Percentiles rank a stretch among this genome's conserved stretches.
Evolutionary conservation across 225 moss, liverwort and hornwort genomes (phyloP).

Genomic region (Neckera pumila): DNA sequence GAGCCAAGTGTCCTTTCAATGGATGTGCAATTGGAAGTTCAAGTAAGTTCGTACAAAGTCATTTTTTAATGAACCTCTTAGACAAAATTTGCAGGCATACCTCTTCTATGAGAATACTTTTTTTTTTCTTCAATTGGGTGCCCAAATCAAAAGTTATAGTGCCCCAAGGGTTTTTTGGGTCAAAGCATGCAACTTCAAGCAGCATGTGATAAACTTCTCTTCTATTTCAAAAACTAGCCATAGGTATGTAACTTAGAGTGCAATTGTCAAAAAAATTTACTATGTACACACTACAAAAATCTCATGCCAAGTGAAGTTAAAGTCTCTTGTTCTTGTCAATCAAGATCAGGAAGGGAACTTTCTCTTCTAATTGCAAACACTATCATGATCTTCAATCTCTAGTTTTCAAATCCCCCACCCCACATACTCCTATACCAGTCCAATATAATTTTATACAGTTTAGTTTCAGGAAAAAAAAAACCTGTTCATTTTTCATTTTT

Average conservation of each 20-base stretch:
- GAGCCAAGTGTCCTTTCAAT: background rate
- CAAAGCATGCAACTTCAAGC: background rate
- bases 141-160: background rate
- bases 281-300: rapidly evolving
- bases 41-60: background rate
- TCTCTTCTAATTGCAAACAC: background rate
- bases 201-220: rapidly evolving
- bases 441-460: background rate
- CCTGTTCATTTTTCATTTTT: no score
- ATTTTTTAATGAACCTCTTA: background rate
- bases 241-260: background rate
- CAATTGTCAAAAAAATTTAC: background rate
- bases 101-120: no score
- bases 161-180: rapidly evolving
- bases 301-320: rapidly evolving
- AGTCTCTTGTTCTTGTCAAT: rapidly evolving
- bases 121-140: background rate
- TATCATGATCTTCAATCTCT: no score
- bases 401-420: no score
- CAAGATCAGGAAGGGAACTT: no score
- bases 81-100: rapidly evolving
- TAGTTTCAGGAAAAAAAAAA: no score
- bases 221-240: background rate
- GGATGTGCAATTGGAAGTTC: no score
- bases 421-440: no score